Percentiles rank a stretch among this genome's conserved stretches.
Evolutionary conservation across 176 grass and related monocot genomes (phyloP).

Genomic region (Aegilops sharonensis): DNA sequence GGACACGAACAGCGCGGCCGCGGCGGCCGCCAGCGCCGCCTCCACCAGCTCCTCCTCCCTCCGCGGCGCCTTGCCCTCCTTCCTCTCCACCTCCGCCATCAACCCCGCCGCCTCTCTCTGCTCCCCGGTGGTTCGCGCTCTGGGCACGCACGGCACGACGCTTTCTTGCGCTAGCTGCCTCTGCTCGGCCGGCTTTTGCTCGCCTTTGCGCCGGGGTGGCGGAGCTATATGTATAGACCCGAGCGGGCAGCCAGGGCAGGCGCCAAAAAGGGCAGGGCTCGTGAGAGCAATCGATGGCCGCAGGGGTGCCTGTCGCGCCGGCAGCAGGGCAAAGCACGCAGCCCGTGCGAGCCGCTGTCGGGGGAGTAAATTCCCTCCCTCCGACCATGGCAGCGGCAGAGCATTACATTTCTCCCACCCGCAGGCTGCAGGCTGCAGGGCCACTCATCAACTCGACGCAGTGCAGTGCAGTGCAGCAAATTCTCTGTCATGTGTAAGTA

Average conservation of each 20-base stretch:
- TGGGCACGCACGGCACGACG: neutral
- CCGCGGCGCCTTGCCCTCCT: conserved; percentile 49
- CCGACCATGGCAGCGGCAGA: conserved; percentile 21
- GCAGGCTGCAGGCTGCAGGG: neutral
- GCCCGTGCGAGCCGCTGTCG: conserved; percentile 36
- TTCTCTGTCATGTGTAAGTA: neutral
- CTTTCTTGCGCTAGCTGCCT: neutral
- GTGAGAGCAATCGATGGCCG: conserved; percentile 26
- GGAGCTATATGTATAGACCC: conserved; percentile 9
- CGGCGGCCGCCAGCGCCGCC: conserved; percentile 64
- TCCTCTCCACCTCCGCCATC: conserved; percentile 49
- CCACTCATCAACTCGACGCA: neutral
- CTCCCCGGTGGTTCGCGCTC: neutral
- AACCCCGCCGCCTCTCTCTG: neutral
- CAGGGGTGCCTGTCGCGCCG: conserved; percentile 42
- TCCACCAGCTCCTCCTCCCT: conserved; percentile 79
- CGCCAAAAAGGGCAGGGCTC: neutral
- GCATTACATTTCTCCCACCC: neutral
- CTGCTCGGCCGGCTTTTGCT: conserved; percentile 2
- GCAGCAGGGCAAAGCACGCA: conserved; percentile 24
- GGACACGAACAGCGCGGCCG: conserved; percentile 63
- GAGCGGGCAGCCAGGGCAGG: neutral
- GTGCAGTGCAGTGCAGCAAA: neutral
- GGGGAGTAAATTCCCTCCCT: conserved; percentile 14
- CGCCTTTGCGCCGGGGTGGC: neutral